Evolutionary conservation across 495 filamentous ascomycete species (phyloP).

Genomic region (Penicillium samsonianum): DNA sequence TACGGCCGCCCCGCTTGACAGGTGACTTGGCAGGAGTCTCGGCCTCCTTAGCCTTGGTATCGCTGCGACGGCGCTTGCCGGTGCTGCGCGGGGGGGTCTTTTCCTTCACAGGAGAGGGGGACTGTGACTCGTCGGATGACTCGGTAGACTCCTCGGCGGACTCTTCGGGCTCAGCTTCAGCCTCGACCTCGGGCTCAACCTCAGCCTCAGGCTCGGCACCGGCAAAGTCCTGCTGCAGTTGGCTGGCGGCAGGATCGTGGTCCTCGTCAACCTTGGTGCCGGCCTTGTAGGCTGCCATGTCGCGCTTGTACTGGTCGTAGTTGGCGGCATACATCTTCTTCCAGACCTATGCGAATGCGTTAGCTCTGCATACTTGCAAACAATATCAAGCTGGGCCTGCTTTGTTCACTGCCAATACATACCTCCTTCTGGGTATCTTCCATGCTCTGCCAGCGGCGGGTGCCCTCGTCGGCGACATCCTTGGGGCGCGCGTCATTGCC

Average conservation of each 20-base stretch:
- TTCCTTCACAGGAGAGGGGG: conserved; percentile 48
- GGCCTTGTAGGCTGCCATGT: conserved; percentile 70
- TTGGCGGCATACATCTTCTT: conserved; percentile 75
- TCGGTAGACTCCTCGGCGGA: conserved; percentile 40
- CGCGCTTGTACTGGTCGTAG: conserved; percentile 69
- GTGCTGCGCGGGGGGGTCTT: conserved; percentile 55
- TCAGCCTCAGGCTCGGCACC: conserved; percentile 47
- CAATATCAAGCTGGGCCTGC: not conserved
- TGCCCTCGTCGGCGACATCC: conserved; percentile 80
- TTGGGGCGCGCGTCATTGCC: conserved; percentile 68
- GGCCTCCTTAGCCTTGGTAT: conserved; percentile 46
- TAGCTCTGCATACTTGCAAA: not conserved
- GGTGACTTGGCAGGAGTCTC: conserved; percentile 36
- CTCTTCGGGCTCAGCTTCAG: conserved; percentile 26
- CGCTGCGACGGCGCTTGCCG: conserved; percentile 50
- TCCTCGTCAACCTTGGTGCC: conserved; percentile 33
- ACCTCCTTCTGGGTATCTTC: conserved; percentile 70
- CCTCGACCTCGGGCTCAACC: conserved; percentile 24
- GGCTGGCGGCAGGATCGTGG: conserved; percentile 59
- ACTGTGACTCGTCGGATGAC: conserved; percentile 46
- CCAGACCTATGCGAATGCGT: conserved; percentile 56
- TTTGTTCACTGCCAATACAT: conserved; percentile 41
- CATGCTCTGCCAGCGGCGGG: conserved; percentile 79
- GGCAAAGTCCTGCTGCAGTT: conserved; percentile 57
- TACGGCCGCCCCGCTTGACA: conserved; percentile 49